A percentile compares a stretch with the other conserved stretches of the same genome.
Evolutionary conservation across 371 early-diverging fungal genomes (phyloP).

Genomic region (Parasitella parasitica): DNA sequence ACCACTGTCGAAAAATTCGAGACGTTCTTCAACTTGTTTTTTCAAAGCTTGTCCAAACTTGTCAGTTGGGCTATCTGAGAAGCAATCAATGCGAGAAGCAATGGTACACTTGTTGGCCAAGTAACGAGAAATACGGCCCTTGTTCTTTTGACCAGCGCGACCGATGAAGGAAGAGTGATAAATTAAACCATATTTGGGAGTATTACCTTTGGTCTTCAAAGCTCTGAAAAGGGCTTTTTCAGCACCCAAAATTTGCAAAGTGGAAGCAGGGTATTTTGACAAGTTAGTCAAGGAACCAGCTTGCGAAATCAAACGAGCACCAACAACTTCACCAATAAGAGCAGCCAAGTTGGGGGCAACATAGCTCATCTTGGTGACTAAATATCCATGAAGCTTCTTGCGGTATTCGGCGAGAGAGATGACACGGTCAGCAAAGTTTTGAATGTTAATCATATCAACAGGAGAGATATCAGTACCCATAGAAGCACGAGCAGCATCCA

Average conservation of each 20-base stretch:
- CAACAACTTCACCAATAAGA: conserved; percentile 96
- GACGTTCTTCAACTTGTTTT: conserved; percentile 95
- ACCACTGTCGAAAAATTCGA: conserved; percentile 92
- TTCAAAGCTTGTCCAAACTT: conserved; percentile 96
- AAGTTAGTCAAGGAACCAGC: conserved; percentile 97
- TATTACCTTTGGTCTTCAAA: conserved; percentile 96
- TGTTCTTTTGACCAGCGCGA: conserved; percentile 94
- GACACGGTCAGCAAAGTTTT: conserved; percentile 92
- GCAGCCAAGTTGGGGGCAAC: conserved; percentile 98
- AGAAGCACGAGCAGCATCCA: conserved; percentile 92
- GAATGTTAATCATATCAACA: conserved; percentile 93
- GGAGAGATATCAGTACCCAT: conserved; percentile 96
- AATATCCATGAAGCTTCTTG: conserved; percentile 85
- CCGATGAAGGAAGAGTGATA: conserved; percentile 97
- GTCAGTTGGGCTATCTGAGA: conserved; percentile 81
- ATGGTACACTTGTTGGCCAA: conserved; percentile 99
- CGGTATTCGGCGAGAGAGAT: conserved; percentile 92
- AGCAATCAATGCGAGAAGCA: conserved; percentile 98
- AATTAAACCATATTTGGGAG: conserved; percentile 99
- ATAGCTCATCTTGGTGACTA: conserved; percentile 92
- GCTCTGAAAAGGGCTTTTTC: conserved; percentile 99
- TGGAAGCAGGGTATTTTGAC: conserved; percentile 96
- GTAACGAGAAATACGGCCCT: conserved; percentile 97
- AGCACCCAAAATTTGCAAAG: conserved; percentile 99
- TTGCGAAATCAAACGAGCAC: conserved; percentile 94